Evolutionary conservation across 306 rosid species (phyloP), one percentile per base, ranked within the genome.

Genomic region (Quercus rubra): DNA sequence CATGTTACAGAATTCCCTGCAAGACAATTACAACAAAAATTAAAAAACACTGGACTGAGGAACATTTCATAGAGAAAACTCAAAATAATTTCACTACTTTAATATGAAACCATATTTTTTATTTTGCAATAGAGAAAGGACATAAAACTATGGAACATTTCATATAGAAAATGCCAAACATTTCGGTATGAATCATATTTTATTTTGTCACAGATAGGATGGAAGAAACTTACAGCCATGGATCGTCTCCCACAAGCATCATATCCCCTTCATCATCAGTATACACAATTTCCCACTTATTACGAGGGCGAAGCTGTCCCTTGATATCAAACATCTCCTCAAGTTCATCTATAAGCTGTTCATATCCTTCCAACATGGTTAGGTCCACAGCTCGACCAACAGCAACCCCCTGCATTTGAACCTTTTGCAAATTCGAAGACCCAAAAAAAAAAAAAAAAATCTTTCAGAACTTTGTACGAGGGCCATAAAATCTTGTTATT

Each of bases 381-480:
- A 96, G 82, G 86, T 96, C 99, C 81, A 96, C 97, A 0, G 98
- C 99, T 23, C 99, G 97, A 52, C 98, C 99, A 7, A 96, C 99
- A 15, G 96, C 96, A 57, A 93, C 85, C 3, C 96, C 99, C 81
- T 93, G 97, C 99, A 96, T 96, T 90, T 93, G 92, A 81, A 96
- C 99, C 98, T 94, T 82, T 77, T 71, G 64, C 38, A 62, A 80
- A 71, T 90, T 43, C 54, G 43, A 11, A 83, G 23, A 59, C 72
- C 74, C 74, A 5, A 25, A 5, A 21, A 73, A 73, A 80, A 6
- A 23, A 6, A 21, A 72, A 73, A 6, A 56, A 19, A 19, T 62
- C 9, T 28, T 71, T 91, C 68, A 86, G 85, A 79, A 64, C 46
- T 79, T 70, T 18, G 80, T 74, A 54, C 20, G 28, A 19, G 21